Percentiles rank a stretch among this genome's conserved stretches.
phyloP scores from a whole-genome alignment of 139 green algal species.

The Yamagishiella unicocca region DNA sequence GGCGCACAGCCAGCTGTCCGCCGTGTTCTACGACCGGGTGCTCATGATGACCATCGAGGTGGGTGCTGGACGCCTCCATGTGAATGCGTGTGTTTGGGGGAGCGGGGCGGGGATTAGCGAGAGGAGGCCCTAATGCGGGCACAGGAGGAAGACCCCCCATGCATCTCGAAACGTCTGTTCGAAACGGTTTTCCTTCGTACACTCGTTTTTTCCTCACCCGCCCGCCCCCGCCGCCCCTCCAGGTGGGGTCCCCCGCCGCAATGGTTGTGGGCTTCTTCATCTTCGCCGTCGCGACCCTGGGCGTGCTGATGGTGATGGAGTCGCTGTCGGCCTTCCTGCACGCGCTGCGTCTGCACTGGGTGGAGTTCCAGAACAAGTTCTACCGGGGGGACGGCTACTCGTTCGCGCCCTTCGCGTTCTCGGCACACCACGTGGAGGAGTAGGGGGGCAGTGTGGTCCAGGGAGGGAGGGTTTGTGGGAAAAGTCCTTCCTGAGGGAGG shows the following conservation, averaged over 20 bases:
- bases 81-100: constrained; percentile 68
- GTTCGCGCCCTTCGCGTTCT: constrained; percentile 93
- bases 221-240: neutral
- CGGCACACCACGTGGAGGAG: neutral
- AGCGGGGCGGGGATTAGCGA: neutral
- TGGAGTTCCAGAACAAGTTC: constrained; percentile 88
- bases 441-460: neutral
- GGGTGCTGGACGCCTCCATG: neutral
- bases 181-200: neutral
- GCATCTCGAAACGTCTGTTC: neutral
- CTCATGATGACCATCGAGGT: constrained; percentile 84
- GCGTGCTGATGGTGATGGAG: constrained; percentile 99
- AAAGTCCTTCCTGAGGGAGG: neutral
- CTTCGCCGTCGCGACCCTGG: constrained; percentile 92
- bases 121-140: neutral
- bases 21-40: constrained; percentile 94
- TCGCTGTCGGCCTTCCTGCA: constrained; percentile 97
- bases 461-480: neutral
- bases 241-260: neutral
- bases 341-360: constrained; percentile 98
- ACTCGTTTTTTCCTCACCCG: neutral
- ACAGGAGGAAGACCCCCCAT: neutral
- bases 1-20: constrained; percentile 95
- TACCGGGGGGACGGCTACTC: constrained; percentile 90
- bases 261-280: constrained; percentile 88